Percentiles rank a stretch among this genome's conserved stretches.
phyloP scores from a whole-genome alignment of 1,284 basidiomycete genomes.

The Heterobasidion occidentale region DNA sequence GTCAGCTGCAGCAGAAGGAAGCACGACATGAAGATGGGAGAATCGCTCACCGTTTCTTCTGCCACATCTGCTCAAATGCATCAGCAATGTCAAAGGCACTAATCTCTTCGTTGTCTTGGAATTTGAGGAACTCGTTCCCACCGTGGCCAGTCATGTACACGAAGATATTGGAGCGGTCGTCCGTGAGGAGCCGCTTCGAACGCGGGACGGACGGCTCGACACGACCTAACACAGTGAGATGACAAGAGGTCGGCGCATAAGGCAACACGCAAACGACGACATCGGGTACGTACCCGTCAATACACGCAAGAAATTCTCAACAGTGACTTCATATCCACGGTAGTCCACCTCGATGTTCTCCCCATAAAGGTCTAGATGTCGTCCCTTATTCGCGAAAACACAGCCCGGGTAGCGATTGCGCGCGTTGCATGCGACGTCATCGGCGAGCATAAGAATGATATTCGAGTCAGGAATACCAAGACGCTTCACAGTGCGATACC shows the following conservation, averaged over 20 bases:
- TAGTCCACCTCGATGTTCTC: conserved; percentile 98
- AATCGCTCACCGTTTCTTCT: conserved; percentile 74
- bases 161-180: conserved; percentile 92
- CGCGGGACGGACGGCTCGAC: conserved; percentile 75
- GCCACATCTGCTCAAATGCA: conserved; percentile 97
- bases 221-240: conserved; percentile 39
- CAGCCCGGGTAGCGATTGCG: conserved; percentile 90
- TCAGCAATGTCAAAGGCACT: conserved; percentile 94
- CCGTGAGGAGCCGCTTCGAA: conserved; percentile 86
- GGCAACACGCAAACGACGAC: not conserved
- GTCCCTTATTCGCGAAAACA: conserved; percentile 80
- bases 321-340: conserved; percentile 94
- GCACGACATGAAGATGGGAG: not conserved
- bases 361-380: conserved; percentile 86
- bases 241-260: too few species aligned
- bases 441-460: conserved; percentile 98
- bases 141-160: conserved; percentile 99
- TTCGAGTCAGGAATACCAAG: conserved; percentile 97
- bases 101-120: conserved; percentile 98
- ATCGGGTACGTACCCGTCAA: conserved; percentile 61
- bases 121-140: conserved; percentile 97
- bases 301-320: conserved; percentile 90
- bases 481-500: conserved; percentile 97
- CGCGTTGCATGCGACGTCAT: conserved; percentile 92
- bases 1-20: not conserved